These are phyloP conservation scores for Colletotrichum truncatum DNA, from an alignment of 2,329 filamentous ascomycete genomes.

Conservation along the genomic window DNA sequence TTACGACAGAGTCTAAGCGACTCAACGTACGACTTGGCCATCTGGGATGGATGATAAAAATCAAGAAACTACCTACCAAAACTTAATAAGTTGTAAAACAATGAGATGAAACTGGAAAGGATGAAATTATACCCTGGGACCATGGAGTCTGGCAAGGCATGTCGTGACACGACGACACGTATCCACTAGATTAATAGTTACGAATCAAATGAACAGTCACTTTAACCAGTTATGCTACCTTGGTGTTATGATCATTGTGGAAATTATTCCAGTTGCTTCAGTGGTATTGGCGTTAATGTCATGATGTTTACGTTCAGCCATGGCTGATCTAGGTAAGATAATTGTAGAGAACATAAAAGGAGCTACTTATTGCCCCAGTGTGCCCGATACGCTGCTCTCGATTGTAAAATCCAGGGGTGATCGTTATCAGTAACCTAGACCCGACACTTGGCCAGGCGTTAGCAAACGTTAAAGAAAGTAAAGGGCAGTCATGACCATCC, in stretches of 20 bases:
- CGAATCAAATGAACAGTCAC: neutral
- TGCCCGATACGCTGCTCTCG: neutral
- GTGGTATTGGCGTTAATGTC: neutral
- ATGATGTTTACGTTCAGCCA: neutral
- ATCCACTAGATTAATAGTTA: neutral
- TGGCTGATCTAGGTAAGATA: neutral
- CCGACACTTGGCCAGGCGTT: conserved; percentile 23
- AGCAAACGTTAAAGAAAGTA: conserved; percentile 6
- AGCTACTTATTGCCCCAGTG: neutral
- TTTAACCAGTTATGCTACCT: too few species aligned
- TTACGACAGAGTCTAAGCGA: conserved; percentile 35
- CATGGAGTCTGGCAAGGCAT: neutral
- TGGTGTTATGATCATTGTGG: neutral
- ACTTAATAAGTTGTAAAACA: neutral
- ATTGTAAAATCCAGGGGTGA: neutral
- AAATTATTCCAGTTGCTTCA: too few species aligned
- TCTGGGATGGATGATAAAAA: neutral
- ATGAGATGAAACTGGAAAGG: neutral
- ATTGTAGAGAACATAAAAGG: too few species aligned
- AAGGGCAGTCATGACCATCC: conserved; percentile 23
- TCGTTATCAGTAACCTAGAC: conserved; percentile 20
- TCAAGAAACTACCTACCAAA: conserved; percentile 28
- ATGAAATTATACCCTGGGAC: conserved; percentile 23
- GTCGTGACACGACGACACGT: neutral
- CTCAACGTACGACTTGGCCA: conserved; percentile 33